Evolutionary conservation across 2,329 filamentous ascomycete genomes (phyloP), one percentile per base, ranked within the genome.

Genomic region (Talaromyces pinophilus): DNA sequence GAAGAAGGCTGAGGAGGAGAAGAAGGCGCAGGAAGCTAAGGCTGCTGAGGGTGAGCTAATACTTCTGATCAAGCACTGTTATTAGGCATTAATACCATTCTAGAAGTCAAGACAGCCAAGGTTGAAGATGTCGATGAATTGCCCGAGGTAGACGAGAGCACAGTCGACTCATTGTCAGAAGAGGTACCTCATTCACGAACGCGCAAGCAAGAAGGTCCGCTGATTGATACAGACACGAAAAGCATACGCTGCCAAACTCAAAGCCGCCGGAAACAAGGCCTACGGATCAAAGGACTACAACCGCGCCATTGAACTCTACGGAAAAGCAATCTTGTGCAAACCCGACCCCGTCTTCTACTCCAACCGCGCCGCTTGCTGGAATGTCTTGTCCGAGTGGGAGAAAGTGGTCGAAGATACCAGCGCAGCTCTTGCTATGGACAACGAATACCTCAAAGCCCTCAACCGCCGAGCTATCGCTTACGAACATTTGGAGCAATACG

Each of bases 281-380:
- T 99, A 97, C 75, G 93, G 92, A 68, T 88, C 89, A 72, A 98
- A 97, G 82, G 91, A 96, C 75, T 97, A 97, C 82, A 90, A 92
- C 81, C 89, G 88, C 74, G 95, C 95, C 71, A 99, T 99, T 76
- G 91, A 93, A 4, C 88, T 99, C 42, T 99, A 99, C 82, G 92
- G 92, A 71, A 92, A 96, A 82, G 95, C 95, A 61, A 96, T 99
- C 73, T 83, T 98, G 62, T 98, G 95, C 90, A 96, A 95, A 83
- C 90, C 93, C 66, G 95, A 99, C 76, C 93, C 95, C 38, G 93
- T 99, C 78, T 99, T 95, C 85, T 99, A 96, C 86, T 98, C 95
- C 70, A 99, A 99, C 86, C 91, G 95, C 73, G 95, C 95, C 66
- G 95, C 95, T 64, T 99, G 95, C 86, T 96, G 93, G 83, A 98